Conservation (phyloP, 2,329 filamentous ascomycete species). For the Coniochaeta sp. region DNA sequence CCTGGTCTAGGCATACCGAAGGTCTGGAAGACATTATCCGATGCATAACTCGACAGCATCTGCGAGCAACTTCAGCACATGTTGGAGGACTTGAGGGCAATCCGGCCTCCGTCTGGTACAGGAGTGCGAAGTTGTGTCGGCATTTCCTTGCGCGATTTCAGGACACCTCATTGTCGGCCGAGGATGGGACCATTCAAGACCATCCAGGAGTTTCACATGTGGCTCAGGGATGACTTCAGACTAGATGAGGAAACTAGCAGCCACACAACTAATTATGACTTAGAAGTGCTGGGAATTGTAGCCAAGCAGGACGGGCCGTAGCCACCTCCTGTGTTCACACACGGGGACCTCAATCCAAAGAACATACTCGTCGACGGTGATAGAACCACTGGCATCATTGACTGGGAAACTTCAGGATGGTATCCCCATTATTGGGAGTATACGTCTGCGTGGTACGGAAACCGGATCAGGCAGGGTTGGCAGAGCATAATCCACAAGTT, state of each 20-base stretch:
- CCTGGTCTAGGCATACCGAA: conserved; percentile 13
- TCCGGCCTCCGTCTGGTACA: neutral
- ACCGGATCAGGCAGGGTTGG: conserved; percentile 26
- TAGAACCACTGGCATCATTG: conserved; percentile 33
- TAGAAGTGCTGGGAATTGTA: conserved; percentile 24
- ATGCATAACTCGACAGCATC: neutral
- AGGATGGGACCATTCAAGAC: conserved; percentile 22
- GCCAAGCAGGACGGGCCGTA: conserved; percentile 25
- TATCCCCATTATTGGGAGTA: conserved; percentile 28
- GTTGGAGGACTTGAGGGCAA: neutral
- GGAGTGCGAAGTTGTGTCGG: conserved; percentile 14
- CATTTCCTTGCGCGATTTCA: conserved; percentile 19
- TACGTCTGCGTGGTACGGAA: conserved; percentile 16
- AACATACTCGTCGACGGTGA: conserved; percentile 35
- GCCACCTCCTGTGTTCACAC: conserved; percentile 34
- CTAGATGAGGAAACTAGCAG: conserved; percentile 11
- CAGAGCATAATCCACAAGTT: conserved; percentile 23
- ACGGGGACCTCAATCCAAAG: conserved; percentile 33
- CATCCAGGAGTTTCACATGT: conserved; percentile 22
- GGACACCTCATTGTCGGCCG: conserved; percentile 10
- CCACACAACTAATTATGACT: conserved; percentile 14
- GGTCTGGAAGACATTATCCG: conserved; percentile 9
- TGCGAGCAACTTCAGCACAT: conserved; percentile 8
- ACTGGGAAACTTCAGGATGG: conserved; percentile 26
- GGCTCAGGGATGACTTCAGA: conserved; percentile 20